Evolutionary conservation across 31 red algal genomes (phyloP).

Genomic region (Bonnemaisonia californica): DNA sequence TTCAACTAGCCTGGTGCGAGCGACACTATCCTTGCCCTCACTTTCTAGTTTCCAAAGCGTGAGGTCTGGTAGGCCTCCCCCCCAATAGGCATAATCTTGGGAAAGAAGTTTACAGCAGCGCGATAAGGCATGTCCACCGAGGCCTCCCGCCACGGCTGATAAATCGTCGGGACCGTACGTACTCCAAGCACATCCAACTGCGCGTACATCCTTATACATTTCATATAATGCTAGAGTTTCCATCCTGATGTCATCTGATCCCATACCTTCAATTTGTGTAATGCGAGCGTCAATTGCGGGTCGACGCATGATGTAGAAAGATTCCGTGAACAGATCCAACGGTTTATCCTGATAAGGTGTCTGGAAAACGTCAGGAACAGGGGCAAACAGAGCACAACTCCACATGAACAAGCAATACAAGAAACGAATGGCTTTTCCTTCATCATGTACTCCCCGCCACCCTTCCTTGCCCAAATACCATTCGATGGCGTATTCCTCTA

Average conservation of each 20-base stretch:
- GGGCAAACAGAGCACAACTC: constrained; percentile 61
- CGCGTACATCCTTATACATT: constrained; percentile 9
- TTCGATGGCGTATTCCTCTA: constrained; percentile 72
- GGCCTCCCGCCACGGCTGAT: constrained; percentile 29
- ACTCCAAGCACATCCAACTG: constrained; percentile 48
- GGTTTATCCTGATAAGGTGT: constrained; percentile 78
- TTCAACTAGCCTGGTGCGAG: constrained; percentile 49
- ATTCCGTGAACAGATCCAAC: constrained; percentile 75
- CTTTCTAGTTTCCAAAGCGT: constrained; percentile 52
- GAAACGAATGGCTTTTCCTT: constrained; percentile 63
- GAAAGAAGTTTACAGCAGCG: constrained; percentile 63
- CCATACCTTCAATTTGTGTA: constrained; percentile 27
- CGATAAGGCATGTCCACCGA: constrained; percentile 56
- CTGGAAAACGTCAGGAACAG: constrained; percentile 79
- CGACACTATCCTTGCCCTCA: not conserved
- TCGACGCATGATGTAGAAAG: constrained; percentile 56
- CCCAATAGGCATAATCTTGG: constrained; percentile 73
- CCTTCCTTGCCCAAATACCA: constrained; percentile 67
- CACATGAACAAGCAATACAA: constrained; percentile 68
- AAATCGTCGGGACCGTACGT: constrained; percentile 34
- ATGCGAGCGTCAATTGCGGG: constrained; percentile 54
- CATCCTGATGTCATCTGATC: constrained; percentile 3
- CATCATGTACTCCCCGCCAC: constrained; percentile 74
- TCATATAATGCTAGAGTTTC: constrained; percentile 32
- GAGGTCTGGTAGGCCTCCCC: constrained; percentile 73